Evolutionary conservation across 352 stramenopile genomes (phyloP).

Genomic region (Ophiocytium majus): DNA sequence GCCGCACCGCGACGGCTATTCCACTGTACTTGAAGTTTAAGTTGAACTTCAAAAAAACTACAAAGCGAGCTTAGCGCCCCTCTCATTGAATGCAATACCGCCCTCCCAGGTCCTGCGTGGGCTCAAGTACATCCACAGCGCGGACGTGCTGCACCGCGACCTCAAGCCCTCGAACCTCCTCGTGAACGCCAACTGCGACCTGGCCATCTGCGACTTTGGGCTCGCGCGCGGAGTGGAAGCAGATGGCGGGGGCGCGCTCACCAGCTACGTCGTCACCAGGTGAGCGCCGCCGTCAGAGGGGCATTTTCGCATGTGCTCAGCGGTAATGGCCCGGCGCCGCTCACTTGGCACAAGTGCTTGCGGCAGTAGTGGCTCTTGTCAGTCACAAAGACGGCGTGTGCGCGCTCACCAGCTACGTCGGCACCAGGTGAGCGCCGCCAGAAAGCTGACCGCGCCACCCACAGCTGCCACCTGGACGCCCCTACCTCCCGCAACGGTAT

Average conservation of each 20-base stretch:
- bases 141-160: conserved; percentile 91
- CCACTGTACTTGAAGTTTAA: no score
- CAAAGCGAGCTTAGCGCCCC: neutral
- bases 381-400: conserved; percentile 33
- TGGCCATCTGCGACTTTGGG: conserved; percentile 73
- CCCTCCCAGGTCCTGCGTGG: conserved; percentile 75
- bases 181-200: conserved; percentile 67
- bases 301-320: neutral
- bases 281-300: no score
- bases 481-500: no score
- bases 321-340: no score
- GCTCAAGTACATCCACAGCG: conserved; percentile 95
- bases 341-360: no score
- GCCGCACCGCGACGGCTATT: no score
- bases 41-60: neutral
- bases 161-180: conserved; percentile 72
- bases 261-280: conserved; percentile 36
- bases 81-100: neutral
- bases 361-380: no score
- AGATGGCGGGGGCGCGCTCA: conserved; percentile 39
- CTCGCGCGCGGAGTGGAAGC: conserved; percentile 71
- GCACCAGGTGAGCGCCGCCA: conserved; percentile 23
- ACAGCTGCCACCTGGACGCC: no score
- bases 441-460: no score
- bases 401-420: conserved; percentile 41